Evolutionary conservation across 1,139 yeast species (phyloP), one percentile per base, ranked within the genome.

Genomic region (Sugiyamaella neomexicana): DNA sequence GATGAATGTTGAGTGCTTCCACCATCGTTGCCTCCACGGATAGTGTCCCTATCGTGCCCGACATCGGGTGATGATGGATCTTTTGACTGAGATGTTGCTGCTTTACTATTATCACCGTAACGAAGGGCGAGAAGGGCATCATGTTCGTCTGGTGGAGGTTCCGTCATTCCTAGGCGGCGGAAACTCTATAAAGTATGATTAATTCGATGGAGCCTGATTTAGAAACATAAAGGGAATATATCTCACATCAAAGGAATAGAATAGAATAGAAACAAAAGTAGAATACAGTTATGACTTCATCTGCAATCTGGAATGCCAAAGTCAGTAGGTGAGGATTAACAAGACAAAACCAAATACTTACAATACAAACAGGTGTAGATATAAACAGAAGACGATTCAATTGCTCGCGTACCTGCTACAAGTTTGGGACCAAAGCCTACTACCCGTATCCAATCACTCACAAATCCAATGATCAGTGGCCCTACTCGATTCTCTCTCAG

Each of bases 61-160:
- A 32, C 32, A n/a, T 31, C 36, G 12, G 36, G 36, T n/a, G 12
- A n/a, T 29, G 47, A 27, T 13, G 37, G 25, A 42, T 23, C 29
- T 41, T 41, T 31, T 48, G 53, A 10, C 29, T 45, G 47, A 32
- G 39, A 31, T 2, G 44, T 34, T 20, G 43, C 27, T 31, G 57
- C 39, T 29, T 45, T 32, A 15, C 51, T 55, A 38, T 44, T 56
- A 38, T 56, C 64, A 46, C 51, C 47, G 53, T 50, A 48, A 34
- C 54, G 47, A 49, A 57, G 57, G 43, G 60, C 54, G 37, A 58
- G 54, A 31, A 59, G 55, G 51, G 54, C 53, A 36, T 53, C 48
- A 48, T 58, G 54, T 13, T 59, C 61, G 45, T 56, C 57, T 15
- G 59, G 52, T 27, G 49, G 52, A 48, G 52, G 58, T 48, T 57